Evolutionary conservation across 805 yeast genomes (phyloP).

Genomic region (Metschnikowia borealis): DNA sequence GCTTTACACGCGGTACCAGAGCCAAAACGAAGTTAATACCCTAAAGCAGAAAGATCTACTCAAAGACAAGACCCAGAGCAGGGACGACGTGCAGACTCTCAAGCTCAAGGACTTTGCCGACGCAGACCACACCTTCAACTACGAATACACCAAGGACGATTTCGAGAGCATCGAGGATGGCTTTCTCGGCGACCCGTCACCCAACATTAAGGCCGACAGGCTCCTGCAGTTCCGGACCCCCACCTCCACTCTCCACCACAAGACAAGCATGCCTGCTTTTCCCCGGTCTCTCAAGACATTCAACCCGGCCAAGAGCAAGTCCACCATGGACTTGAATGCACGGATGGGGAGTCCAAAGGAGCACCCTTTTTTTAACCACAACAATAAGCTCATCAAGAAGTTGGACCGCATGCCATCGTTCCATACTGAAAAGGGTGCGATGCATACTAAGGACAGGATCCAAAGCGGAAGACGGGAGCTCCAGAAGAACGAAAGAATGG

Average conservation of each 20-base stretch:
- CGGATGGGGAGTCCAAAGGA: conserved; percentile 11
- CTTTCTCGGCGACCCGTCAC: conserved; percentile 22
- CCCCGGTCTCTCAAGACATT: conserved; percentile 12
- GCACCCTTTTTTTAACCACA: conserved; percentile 30
- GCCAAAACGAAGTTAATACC: conserved; percentile 4
- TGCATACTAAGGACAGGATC: not conserved
- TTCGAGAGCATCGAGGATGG: conserved; percentile 37
- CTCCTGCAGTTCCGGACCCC: conserved; percentile 11
- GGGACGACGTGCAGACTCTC: conserved; percentile 26
- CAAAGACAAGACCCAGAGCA: not conserved
- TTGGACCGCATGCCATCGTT: conserved; percentile 42
- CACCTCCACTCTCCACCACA: conserved; percentile 9
- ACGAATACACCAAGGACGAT: conserved; percentile 36
- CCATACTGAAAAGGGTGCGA: conserved; percentile 13
- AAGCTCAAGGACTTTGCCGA: conserved; percentile 27
- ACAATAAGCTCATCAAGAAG: conserved; percentile 32
- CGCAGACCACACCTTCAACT: conserved; percentile 30
- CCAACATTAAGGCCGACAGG: conserved; percentile 8
- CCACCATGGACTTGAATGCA: conserved; percentile 29
- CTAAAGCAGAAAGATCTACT: not conserved
- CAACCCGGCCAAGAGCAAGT: conserved; percentile 26
- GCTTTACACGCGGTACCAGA: conserved; percentile 18
- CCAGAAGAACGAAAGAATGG: no score
- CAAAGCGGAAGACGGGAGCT: conserved; percentile 7
- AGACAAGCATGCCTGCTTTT: conserved; percentile 22